phyloP scores from a whole-genome alignment of 2,329 filamentous ascomycete species.

The Cordyceps tenuipes region DNA sequence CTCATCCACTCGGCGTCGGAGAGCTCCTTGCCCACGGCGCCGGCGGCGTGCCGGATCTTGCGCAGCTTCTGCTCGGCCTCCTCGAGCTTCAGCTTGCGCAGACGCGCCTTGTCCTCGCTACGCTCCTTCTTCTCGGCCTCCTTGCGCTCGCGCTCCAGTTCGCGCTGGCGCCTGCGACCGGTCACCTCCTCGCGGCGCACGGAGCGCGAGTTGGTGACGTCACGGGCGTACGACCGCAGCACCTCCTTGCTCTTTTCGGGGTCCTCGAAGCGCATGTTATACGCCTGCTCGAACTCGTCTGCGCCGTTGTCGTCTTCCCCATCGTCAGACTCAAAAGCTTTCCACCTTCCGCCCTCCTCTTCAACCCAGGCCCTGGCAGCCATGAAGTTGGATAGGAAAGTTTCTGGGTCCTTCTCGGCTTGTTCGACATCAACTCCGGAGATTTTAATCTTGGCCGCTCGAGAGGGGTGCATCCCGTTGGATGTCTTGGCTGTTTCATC shows the following conservation, averaged over 20 bases:
- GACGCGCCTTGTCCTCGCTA: constrained; percentile 70
- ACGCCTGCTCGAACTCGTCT: constrained; percentile 84
- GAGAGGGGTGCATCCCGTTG: constrained; percentile 49
- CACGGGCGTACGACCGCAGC: constrained; percentile 81
- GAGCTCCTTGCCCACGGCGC: constrained; percentile 57
- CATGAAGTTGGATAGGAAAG: constrained; percentile 92
- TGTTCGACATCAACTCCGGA: constrained; percentile 58
- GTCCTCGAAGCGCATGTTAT: constrained; percentile 94
- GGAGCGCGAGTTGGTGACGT: constrained; percentile 70
- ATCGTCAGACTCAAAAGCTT: constrained; percentile 88
- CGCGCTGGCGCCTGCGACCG: constrained; percentile 67
- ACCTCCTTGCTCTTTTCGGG: constrained; percentile 81
- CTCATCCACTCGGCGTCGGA: constrained; percentile 74
- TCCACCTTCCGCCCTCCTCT: constrained; percentile 54
- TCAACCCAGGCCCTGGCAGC: constrained; percentile 84
- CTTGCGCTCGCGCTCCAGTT: constrained; percentile 67
- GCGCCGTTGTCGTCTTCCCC: constrained; percentile 72
- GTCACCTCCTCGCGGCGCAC: constrained; percentile 78
- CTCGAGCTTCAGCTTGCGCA: constrained; percentile 83
- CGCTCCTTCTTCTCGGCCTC: constrained; percentile 70
- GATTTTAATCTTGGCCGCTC: constrained; percentile 37
- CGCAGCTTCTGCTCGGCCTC: constrained; percentile 80
- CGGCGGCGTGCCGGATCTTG: constrained; percentile 84
- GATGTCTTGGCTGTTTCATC: constrained; percentile 22
- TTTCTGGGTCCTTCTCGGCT: constrained; percentile 84